Evolutionary conservation across 768 basidiomycete genomes (phyloP), one percentile per base, ranked within the genome.

Genomic region (Daedaleopsis sinensis): DNA sequence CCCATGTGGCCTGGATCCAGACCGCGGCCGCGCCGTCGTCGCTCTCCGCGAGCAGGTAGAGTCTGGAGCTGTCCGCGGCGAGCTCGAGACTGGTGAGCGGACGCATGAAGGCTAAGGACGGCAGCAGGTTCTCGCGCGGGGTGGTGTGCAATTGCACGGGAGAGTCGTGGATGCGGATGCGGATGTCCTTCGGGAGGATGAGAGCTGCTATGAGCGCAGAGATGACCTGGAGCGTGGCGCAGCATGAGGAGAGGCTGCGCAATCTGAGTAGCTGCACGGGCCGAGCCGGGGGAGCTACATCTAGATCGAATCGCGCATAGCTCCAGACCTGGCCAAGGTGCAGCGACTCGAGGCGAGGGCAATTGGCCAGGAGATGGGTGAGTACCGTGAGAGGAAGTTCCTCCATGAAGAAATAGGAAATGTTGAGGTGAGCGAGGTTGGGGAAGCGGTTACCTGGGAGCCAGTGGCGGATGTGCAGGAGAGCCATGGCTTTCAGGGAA

Each of bases 341-440:
- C 12, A 55, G 42, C 2, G 54, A 18, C 44, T 55, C 54, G 1
- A 55, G 27, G 5, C 54, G 54, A 16, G 54, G 54, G 18, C 42
- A 46, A 11, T 46, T 47, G 6, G 42, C 19, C 21, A 55, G 42
- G 16, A 55, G 54, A 23, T 44, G 42, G n/a, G 54, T 46, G 43
- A 55, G 24, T 13, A 38, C 21, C 21, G 44, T 24, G 44, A 55
- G 39, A 38, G 54, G 43, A 47, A 55, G 54, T 27, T 55, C 54
- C 35, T 55, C 54, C 54, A 44, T 43, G 54, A 44, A 55, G 15
- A 55, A 55, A 18, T 55, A 55, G 54, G 54, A 55, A 15, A 55
- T 55, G 54, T 55, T 55, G 12, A 55, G 43, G 24, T 55, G 54
- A 6, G 32, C 18, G 5, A 55, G 54, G 19, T 47, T 55, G 27